A percentile compares a stretch with the other conserved stretches of the same genome.
phyloP scores from a whole-genome alignment of 345 rosid species.

The Salix caprea region DNA sequence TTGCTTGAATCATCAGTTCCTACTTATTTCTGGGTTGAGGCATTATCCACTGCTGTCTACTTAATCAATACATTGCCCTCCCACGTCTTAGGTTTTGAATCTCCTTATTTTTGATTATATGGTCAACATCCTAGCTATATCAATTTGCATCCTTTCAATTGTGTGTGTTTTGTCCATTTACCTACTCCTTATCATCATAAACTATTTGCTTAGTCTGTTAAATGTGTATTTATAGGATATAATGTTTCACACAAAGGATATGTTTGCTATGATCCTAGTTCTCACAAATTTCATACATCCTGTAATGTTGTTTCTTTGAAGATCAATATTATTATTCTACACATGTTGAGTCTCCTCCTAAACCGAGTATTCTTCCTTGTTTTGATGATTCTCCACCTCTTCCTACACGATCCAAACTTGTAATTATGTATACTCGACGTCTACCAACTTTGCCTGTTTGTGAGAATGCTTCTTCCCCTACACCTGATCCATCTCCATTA shows the following conservation, averaged over 20 bases:
- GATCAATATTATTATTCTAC: neutral
- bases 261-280: neutral
- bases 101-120: neutral
- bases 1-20: neutral
- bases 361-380: neutral
- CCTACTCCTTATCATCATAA: neutral
- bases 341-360: neutral
- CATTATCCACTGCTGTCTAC: neutral
- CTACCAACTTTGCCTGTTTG: neutral
- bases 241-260: neutral
- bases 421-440: neutral
- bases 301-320: neutral
- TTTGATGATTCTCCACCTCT: neutral
- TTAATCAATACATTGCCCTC: neutral
- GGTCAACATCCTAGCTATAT: neutral
- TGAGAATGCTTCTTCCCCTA: neutral
- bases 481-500: neutral
- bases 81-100: neutral
- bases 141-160: neutral
- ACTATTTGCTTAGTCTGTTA: neutral
- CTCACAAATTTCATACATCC: neutral
- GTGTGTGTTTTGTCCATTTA: neutral
- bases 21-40: rapidly evolving
- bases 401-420: neutral
- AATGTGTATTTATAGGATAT: neutral